These are phyloP conservation scores for Penicillium salamii DNA, from an alignment of 495 filamentous ascomycete species.

Conservation along the genomic window DNA sequence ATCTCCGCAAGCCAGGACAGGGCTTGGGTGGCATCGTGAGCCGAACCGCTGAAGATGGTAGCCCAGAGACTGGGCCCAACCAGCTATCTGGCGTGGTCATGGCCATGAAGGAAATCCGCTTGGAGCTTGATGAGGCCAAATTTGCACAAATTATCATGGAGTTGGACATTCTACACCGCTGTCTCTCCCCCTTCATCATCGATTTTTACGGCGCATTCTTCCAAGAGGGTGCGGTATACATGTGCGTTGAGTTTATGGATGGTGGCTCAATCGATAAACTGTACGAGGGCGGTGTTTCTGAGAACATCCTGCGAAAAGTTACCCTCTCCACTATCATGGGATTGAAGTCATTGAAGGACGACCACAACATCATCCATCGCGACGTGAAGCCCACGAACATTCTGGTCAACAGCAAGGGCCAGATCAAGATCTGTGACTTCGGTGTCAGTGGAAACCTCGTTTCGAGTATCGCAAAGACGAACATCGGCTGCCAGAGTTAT, in stretches of 20 bases:
- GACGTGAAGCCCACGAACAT: slow-evolving; percentile 99
- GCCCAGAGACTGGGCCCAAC: slow-evolving; percentile 21
- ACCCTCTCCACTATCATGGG: slow-evolving; percentile 89
- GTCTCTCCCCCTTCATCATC: slow-evolving; percentile 91
- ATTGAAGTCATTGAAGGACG: slow-evolving; percentile 89
- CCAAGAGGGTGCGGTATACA: slow-evolving; percentile 98
- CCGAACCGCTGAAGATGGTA: slow-evolving; percentile 31
- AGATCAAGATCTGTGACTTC: slow-evolving; percentile 98
- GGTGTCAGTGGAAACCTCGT: slow-evolving; percentile 96
- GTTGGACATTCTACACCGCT: slow-evolving; percentile 92
- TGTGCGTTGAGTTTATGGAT: slow-evolving; percentile 99
- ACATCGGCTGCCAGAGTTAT: slow-evolving; percentile 99
- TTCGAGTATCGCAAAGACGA: slow-evolving; percentile 96
- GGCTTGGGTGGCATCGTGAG: slow-evolving; percentile 65
- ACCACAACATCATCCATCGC: slow-evolving; percentile 98
- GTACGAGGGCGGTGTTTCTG: slow-evolving; percentile 90
- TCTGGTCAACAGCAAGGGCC: slow-evolving; percentile 80
- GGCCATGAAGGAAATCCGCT: slow-evolving; percentile 99
- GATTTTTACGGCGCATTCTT: slow-evolving; percentile 99
- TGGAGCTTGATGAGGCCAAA: slow-evolving; percentile 94
- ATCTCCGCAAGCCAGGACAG: slow-evolving; percentile 72
- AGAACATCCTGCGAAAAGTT: slow-evolving; percentile 85
- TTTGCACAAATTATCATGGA: slow-evolving; percentile 99
- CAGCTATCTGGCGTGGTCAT: slow-evolving; percentile 72
- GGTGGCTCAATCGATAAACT: slow-evolving; percentile 98